phyloP scores from a whole-genome alignment of 2,329 filamentous ascomycete genomes.

The Cytospora piceae region DNA sequence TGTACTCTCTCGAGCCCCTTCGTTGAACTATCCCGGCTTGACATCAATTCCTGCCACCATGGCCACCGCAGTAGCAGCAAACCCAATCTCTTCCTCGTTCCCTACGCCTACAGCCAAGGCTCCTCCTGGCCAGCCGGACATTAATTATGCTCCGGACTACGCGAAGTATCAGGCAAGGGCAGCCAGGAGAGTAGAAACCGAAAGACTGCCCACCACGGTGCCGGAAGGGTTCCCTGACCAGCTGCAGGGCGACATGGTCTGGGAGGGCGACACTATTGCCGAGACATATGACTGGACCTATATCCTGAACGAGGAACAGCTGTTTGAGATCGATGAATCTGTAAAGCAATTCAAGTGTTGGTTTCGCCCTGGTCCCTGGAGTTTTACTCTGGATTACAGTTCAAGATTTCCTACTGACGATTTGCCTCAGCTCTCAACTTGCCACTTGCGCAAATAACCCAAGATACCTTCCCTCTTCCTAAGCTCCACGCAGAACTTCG shows the following conservation, averaged over 20 bases:
- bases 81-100: constrained; percentile 15
- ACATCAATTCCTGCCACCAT: not conserved
- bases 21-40: not conserved
- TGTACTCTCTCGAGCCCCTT: not conserved
- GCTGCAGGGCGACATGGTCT: constrained; percentile 56
- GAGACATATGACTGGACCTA: constrained; percentile 59
- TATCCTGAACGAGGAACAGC: constrained; percentile 48
- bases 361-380: not conserved
- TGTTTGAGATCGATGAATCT: constrained; percentile 53
- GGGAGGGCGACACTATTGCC: constrained; percentile 56
- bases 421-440: constrained; percentile 39
- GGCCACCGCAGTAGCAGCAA: constrained; percentile 7
- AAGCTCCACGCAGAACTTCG: constrained; percentile 54
- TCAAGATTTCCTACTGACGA: not conserved
- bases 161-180: constrained; percentile 57
- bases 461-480: constrained; percentile 60
- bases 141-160: constrained; percentile 58
- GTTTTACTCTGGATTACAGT: no score
- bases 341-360: constrained; percentile 48
- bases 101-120: constrained; percentile 31
- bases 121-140: constrained; percentile 59
- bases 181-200: constrained; percentile 48
- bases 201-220: constrained; percentile 44
- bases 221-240: constrained; percentile 55
- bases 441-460: constrained; percentile 47